phyloP scores from a whole-genome alignment of 805 yeast species.

The Vanderwaltozyma tropicalis region DNA sequence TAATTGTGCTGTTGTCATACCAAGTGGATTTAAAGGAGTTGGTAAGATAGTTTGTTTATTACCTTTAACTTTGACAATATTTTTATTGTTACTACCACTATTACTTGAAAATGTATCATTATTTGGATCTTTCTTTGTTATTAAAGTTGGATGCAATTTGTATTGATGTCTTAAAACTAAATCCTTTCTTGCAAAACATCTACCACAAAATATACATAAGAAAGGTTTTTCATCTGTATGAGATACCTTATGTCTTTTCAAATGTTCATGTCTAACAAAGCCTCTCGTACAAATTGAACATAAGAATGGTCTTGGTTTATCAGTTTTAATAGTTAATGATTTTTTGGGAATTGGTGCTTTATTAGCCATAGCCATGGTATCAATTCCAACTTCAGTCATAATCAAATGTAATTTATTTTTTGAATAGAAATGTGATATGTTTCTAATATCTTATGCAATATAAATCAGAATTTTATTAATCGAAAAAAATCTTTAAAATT shows the following conservation, averaged over 20 bases:
- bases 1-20: conserved; percentile 24
- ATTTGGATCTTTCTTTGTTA: conserved; percentile 21
- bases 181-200: conserved; percentile 88
- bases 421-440: background rate
- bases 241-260: conserved; percentile 85
- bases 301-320: conserved; percentile 87
- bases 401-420: background rate
- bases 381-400: background rate
- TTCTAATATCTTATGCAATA: too few species aligned
- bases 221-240: conserved; percentile 96
- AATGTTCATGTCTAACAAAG: conserved; percentile 89
- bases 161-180: conserved; percentile 88
- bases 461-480: too few species aligned
- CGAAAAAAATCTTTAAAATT: too few species aligned
- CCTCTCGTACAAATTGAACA: conserved; percentile 89
- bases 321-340: conserved; percentile 74
- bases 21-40: conserved; percentile 21
- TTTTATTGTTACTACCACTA: conserved; percentile 2
- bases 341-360: conserved; percentile 67
- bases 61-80: conserved; percentile 31
- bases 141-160: conserved; percentile 58
- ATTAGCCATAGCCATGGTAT: background rate
- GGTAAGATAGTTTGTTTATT: conserved; percentile 33
- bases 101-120: background rate
- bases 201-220: conserved; percentile 92